These are phyloP conservation scores for Calonectria honghensis DNA, from an alignment of 2,329 filamentous ascomycete species.

Conservation along the genomic window DNA sequence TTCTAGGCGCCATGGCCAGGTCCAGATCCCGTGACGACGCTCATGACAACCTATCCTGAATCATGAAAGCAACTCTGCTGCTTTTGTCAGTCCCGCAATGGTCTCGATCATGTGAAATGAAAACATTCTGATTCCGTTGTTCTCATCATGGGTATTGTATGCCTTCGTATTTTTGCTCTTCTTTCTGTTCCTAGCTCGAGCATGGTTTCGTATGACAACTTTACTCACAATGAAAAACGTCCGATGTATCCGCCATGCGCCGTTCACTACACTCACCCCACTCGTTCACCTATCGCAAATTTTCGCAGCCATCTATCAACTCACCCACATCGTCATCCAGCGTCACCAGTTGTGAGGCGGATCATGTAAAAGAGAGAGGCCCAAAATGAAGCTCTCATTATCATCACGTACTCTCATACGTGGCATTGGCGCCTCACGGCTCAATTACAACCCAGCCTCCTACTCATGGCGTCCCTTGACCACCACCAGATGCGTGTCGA, in stretches of 20 bases:
- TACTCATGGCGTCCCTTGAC: conserved; percentile 39
- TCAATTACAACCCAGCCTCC: conserved; percentile 34
- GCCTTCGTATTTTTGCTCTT: too few species aligned
- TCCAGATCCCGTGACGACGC: conserved; percentile 11
- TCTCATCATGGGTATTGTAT: neutral
- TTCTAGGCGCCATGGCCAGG: neutral
- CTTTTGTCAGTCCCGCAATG: neutral
- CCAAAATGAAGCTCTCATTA: conserved; percentile 49
- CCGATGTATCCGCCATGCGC: conserved; percentile 4
- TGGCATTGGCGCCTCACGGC: conserved; percentile 33
- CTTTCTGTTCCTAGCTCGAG: neutral
- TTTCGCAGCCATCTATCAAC: conserved; percentile 48
- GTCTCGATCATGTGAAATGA: neutral
- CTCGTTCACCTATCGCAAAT: conserved; percentile 50
- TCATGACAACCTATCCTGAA: conserved; percentile 11
- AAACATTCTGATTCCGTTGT: neutral
- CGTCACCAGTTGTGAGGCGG: conserved; percentile 11
- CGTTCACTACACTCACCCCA: conserved; percentile 44
- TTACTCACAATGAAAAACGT: neutral
- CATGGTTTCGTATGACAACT: too few species aligned
- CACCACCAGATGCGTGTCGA: conserved; percentile 41
- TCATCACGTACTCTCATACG: conserved; percentile 35
- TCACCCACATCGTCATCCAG: conserved; percentile 24
- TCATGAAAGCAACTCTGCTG: neutral
- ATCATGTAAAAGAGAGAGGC: conserved; percentile 43